Evolutionary conservation across 1,139 yeast species (phyloP).

Genomic region (Blastobotrys persicus): DNA sequence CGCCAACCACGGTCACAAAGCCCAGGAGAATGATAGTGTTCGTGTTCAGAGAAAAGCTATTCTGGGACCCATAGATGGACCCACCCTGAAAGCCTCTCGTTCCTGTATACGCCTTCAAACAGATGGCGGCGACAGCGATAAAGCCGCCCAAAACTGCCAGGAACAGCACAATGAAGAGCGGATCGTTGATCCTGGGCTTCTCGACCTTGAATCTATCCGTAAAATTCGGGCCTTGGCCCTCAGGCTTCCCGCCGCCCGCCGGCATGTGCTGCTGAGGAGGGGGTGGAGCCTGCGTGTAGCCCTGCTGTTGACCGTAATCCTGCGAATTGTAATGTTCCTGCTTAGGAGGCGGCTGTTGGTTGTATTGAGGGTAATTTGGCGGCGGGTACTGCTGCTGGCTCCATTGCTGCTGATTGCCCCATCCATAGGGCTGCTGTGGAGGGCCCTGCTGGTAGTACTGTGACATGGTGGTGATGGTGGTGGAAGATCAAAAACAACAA

Average conservation of each 20-base stretch:
- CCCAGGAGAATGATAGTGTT: constrained; percentile 70
- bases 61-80: constrained; percentile 56
- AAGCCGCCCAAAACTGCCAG: constrained; percentile 64
- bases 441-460: constrained; percentile 15
- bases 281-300: constrained; percentile 18
- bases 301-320: constrained; percentile 17
- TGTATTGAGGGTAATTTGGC: constrained; percentile 6
- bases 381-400: constrained; percentile 5
- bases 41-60: constrained; percentile 63
- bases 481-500: neutral
- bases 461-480: constrained; percentile 1
- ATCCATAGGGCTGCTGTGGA: constrained; percentile 5
- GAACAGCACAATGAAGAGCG: constrained; percentile 54
- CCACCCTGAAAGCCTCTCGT: constrained; percentile 59
- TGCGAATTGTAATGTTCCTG: constrained; percentile 3
- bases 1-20: constrained; percentile 60
- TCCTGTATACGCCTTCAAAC: constrained; percentile 59
- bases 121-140: constrained; percentile 65
- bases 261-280: constrained; percentile 23
- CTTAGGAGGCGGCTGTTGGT: constrained; percentile 3
- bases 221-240: constrained; percentile 46
- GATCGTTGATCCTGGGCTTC: constrained; percentile 67
- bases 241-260: constrained; percentile 30
- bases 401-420: constrained; percentile 6
- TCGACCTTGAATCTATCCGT: constrained; percentile 65